Evolutionary conservation across 331 rosid species (phyloP).

Genomic region (Prunus yedoensis): DNA sequence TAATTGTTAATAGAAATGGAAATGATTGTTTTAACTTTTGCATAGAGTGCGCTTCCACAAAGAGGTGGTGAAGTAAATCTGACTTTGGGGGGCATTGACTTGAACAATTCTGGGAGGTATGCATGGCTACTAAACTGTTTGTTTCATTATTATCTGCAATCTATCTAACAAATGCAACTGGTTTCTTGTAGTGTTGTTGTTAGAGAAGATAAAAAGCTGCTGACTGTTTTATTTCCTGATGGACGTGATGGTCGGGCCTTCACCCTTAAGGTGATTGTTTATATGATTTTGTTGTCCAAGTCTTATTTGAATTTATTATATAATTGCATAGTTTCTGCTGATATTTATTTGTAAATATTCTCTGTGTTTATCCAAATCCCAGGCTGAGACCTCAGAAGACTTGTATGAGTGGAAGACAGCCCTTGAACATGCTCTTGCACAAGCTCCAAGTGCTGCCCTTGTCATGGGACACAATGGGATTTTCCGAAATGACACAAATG

Average conservation of each 20-base stretch:
- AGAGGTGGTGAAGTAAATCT: constrained; percentile 96
- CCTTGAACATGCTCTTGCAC: constrained; percentile 95
- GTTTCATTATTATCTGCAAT: constrained; percentile 15
- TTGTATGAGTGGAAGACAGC: constrained; percentile 97
- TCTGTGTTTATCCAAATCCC: constrained; percentile 17
- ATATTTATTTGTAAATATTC: neutral
- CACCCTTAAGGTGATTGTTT: constrained; percentile 82
- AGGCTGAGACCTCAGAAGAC: constrained; percentile 98
- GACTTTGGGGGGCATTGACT: constrained; percentile 98
- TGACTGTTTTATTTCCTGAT: constrained; percentile 97
- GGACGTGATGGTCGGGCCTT: constrained; percentile 99
- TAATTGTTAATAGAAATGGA: neutral
- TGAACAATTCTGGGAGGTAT: constrained; percentile 98
- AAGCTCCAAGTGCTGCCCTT: constrained; percentile 99
- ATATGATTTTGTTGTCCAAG: neutral
- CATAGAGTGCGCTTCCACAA: constrained; percentile 90
- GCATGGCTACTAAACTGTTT: constrained; percentile 8
- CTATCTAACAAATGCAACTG: constrained; percentile 28
- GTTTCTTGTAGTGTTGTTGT: constrained; percentile 80
- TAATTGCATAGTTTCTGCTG: neutral
- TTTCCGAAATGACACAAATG: constrained; percentile 76
- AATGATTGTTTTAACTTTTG: constrained; percentile 13
- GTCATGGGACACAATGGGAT: constrained; percentile 98
- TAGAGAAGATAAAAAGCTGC: constrained; percentile 96
- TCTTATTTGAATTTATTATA: neutral